Base-by-base conservation (phyloP, 306 rosid genomes). In the Parietaria judaica region DNA sequence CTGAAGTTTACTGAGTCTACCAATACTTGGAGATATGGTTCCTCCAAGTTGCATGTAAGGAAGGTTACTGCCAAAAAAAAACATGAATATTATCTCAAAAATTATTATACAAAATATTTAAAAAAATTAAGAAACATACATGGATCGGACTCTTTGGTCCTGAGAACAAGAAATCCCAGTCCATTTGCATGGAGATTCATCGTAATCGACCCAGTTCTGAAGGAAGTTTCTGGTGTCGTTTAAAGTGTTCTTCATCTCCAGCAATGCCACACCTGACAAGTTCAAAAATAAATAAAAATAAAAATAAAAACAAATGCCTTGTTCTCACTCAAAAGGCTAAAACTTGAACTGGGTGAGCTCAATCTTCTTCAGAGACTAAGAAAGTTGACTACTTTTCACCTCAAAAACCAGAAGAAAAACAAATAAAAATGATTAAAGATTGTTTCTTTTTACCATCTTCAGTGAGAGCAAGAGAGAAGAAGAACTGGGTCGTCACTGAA, bases 41-140 rank as follows among this genome's bases (percentile, higher is more conserved):
- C 99, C 99, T 67, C 89, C 97, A 17, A 94, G 83, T 58, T 94
- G 97, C 89, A 86, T 76, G 69, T 60, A 88, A 39, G 99, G 97
- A 14, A 88, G 71, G 66, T 86, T 94, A 69, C 99, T 94, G 84
- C 67, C 77, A 74, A 77, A 64, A 66, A 56, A 16, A 62, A 69
- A 60, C 45, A 41, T 41, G 2, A 52, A 7, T 17, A 16, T 52
- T 4, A 10, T n/a, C 16, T 15, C 23, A 0, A 53, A 23, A 39
- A 53, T 60, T 11, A 4, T 51, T 15, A 63, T 39, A 62, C 49
- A 11, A 65, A 7, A 49, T 11, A 11, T 49, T 49, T 4, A 49
- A 49, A 10, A 6, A 4, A 49, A 49, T 49, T 10, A 49, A 49
- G 3, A 7, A 49, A n/a, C 82, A 41, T 86, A 94, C 99, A 94